Percentiles rank a stretch among this genome's conserved stretches.
Conservation (phyloP, 2,329 filamentous ascomycete genomes). For the Raffaelea arxii region DNA sequence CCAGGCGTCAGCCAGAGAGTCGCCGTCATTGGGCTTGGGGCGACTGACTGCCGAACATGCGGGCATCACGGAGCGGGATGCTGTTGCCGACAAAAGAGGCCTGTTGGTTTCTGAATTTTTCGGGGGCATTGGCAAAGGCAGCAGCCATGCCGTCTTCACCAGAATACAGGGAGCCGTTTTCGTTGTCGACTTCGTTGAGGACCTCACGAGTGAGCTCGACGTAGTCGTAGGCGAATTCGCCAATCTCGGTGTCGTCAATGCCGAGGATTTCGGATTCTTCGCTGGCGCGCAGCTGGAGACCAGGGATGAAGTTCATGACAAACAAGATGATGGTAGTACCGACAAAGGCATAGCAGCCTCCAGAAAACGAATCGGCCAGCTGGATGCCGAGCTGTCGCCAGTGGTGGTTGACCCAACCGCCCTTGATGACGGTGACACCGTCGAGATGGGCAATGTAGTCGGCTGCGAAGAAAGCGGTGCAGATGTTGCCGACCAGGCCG, state of each 20-base stretch:
- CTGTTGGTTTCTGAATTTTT: too few species aligned
- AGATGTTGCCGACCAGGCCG: conserved; percentile 68
- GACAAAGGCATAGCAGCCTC: conserved; percentile 68
- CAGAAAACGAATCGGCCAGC: conserved; percentile 68
- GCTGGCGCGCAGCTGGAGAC: conserved; percentile 60
- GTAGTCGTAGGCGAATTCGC: conserved; percentile 93
- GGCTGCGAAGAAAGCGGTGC: conserved; percentile 74
- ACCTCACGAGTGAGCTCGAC: conserved; percentile 63
- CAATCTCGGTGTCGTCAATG: conserved; percentile 83
- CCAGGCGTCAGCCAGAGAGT: conserved; percentile 10
- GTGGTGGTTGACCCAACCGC: conserved; percentile 76
- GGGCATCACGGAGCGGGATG: conserved; percentile 36
- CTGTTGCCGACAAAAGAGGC: too few species aligned
- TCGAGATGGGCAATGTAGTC: conserved; percentile 79
- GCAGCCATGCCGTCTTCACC: conserved; percentile 6
- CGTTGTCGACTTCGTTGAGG: conserved; percentile 12
- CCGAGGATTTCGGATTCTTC: conserved; percentile 76
- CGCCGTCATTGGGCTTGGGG: conserved; percentile 13
- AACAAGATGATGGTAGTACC: conserved; percentile 72
- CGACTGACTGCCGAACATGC: conserved; percentile 26
- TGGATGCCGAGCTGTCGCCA: conserved; percentile 80
- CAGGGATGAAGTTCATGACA: conserved; percentile 68
- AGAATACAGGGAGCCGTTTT: conserved; percentile 20
- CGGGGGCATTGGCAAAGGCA: background rate
- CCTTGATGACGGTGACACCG: conserved; percentile 53